Evolutionary conservation across 139 green algal genomes (phyloP), one percentile per base, ranked within the genome.

Genomic region (Astrephomene gubernaculifera): DNA sequence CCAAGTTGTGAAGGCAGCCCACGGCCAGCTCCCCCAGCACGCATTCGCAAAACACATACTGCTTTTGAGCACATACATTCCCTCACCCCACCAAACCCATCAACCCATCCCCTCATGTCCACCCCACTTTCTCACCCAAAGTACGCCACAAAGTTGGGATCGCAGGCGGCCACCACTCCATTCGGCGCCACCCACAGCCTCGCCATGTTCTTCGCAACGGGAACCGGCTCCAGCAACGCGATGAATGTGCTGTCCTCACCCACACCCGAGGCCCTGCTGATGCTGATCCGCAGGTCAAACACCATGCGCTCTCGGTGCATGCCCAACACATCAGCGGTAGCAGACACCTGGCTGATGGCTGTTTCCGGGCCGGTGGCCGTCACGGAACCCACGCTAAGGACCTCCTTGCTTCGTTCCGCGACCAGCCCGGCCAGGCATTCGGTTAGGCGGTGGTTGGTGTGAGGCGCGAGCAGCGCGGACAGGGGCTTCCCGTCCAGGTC

Each of bases 171-270:
- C 2, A 84, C 35, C 43, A 60, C 49, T 5, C 78, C 78, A 41
- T 74, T 84, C n/a, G 78, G 78, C 4, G 63, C 44, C 29, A 74
- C 61, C 78, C 78, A 84, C 2, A 84, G n/a, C 4, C 27, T 61
- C 29, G 63, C 67, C 24, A 17, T 27, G 60, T 60, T 31, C 31
- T 36, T 54, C 3, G 24, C 2, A 4, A 60, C 39, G 21, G 49
- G 78, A 4, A 74, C 43, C 8, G 78, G 78, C 64, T 74, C 63
- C 63, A 84, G 8, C 43, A 84, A 31, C 27, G 78, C 63, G 19
- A 84, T 74, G 60, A 84, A 84, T 1, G 78, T 84, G 6, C 43
- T 67, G 60, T 84, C 78, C 78, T 84, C 78, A 43, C 78, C 78
- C 43, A 84, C 78, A 43, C 76, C 76, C 21, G 76, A 72, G 0